phyloP scores from a whole-genome alignment of 2,329 filamentous ascomycete species.

The Aureobasidium sp. region DNA sequence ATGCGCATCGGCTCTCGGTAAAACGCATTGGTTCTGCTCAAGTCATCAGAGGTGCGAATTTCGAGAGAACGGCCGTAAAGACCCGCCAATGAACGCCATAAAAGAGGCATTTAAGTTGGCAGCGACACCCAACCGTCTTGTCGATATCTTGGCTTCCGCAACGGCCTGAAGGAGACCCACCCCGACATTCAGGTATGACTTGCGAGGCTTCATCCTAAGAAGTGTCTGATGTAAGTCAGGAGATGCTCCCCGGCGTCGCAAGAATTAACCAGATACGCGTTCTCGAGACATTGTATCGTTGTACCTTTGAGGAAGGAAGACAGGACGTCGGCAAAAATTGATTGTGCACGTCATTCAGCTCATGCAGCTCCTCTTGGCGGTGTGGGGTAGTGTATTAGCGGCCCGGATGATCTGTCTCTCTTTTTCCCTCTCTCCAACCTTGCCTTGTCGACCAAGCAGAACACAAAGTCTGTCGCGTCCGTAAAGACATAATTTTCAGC shows the following conservation, averaged over 20 bases:
- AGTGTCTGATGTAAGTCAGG: no score
- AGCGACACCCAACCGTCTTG: background rate
- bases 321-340: slow-evolving; percentile 1
- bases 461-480: background rate
- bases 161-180: background rate
- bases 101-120: slow-evolving; percentile 6
- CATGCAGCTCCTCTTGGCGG: background rate
- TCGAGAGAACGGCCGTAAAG: slow-evolving; percentile 3
- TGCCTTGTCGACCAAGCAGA: background rate
- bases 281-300: background rate
- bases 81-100: slow-evolving; percentile 13
- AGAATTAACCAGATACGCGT: background rate
- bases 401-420: background rate
- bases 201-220: background rate
- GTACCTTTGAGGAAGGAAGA: background rate
- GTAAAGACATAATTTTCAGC: background rate
- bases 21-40: background rate
- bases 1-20: slow-evolving; percentile 6
- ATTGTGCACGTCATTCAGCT: slow-evolving; percentile 1
- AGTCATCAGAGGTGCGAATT: background rate
- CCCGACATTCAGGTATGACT: background rate
- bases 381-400: slow-evolving; percentile 3
- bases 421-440: background rate
- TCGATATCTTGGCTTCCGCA: slow-evolving; percentile 5
- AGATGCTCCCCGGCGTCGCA: no score